Conservation (phyloP, 2,329 filamentous ascomycete species). For the Penicillium sp. region DNA sequence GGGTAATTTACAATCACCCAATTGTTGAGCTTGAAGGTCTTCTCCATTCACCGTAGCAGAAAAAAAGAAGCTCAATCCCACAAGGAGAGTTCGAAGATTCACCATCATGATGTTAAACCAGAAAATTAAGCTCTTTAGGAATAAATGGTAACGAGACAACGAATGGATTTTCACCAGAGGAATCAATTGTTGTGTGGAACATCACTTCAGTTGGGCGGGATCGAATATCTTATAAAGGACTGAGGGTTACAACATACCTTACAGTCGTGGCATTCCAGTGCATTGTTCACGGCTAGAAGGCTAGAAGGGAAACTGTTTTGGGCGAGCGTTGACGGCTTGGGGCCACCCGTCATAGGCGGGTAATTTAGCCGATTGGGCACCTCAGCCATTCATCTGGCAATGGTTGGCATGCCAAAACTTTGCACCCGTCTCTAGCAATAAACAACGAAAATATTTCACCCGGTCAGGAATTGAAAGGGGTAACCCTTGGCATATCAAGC, state of each 20-base stretch:
- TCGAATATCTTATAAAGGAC: background rate
- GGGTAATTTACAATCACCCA: background rate
- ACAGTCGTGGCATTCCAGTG: background rate
- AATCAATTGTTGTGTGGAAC: background rate
- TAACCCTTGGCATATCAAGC: no score
- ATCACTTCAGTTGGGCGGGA: background rate
- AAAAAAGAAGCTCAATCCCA: background rate
- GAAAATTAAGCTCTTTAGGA: background rate
- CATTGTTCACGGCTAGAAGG: background rate
- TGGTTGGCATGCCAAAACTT: background rate
- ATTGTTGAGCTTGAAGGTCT: background rate
- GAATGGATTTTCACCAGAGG: background rate
- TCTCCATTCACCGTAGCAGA: background rate
- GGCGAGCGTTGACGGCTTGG: background rate
- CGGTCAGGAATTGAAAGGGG: no score
- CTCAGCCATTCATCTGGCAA: background rate
- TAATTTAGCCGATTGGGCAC: background rate
- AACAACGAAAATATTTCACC: background rate
- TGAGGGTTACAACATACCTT: background rate
- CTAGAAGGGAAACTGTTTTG: background rate
- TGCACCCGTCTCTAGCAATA: no score
- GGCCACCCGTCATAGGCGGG: background rate
- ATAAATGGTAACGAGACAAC: background rate
- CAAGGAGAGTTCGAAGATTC: background rate
- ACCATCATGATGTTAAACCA: background rate